A percentile compares a stretch with the other conserved stretches of the same genome.
Conservation (phyloP, 306 rosid species). For the Oemleria cerasiformis region DNA sequence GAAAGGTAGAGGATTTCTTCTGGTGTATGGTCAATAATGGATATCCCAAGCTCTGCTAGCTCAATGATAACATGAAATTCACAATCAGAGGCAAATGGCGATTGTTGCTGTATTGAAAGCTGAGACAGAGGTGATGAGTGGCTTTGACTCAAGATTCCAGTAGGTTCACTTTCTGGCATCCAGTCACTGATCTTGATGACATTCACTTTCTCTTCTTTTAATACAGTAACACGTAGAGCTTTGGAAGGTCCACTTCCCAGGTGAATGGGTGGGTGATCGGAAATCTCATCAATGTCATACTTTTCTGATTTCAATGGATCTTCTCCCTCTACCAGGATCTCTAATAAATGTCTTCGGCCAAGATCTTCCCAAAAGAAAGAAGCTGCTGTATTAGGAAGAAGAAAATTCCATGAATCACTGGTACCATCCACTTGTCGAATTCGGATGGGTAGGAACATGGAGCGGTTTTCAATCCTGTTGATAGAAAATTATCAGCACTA, state of each 20-base stretch:
- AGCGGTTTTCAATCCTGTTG: slow-evolving; percentile 86
- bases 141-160: slow-evolving; percentile 41
- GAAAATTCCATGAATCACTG: slow-evolving; percentile 78
- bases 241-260: slow-evolving; percentile 55
- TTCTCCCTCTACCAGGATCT: slow-evolving; percentile 70
- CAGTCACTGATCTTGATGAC: slow-evolving; percentile 87
- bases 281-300: slow-evolving; percentile 81
- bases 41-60: slow-evolving; percentile 86
- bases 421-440: slow-evolving; percentile 85
- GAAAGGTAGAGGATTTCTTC: slow-evolving; percentile 87
- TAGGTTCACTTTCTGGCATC: slow-evolving; percentile 78
- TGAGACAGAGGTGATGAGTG: slow-evolving; percentile 40
- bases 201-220: slow-evolving; percentile 78
- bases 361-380: slow-evolving; percentile 98
- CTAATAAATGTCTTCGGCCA: slow-evolving; percentile 83
- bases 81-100: slow-evolving; percentile 48
- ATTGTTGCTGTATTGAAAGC: slow-evolving; percentile 45
- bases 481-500: slow-evolving; percentile 22
- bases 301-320: slow-evolving; percentile 63
- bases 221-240: slow-evolving; percentile 67
- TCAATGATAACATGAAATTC: slow-evolving; percentile 78
- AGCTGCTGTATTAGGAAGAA: slow-evolving; percentile 73
- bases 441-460: slow-evolving; percentile 79
- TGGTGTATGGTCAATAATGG: slow-evolving; percentile 86
- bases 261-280: slow-evolving; percentile 68